Evolutionary conservation across 805 yeast genomes (phyloP), one percentile per base, ranked within the genome.

Genomic region (Wickerhamiella bombiphila): DNA sequence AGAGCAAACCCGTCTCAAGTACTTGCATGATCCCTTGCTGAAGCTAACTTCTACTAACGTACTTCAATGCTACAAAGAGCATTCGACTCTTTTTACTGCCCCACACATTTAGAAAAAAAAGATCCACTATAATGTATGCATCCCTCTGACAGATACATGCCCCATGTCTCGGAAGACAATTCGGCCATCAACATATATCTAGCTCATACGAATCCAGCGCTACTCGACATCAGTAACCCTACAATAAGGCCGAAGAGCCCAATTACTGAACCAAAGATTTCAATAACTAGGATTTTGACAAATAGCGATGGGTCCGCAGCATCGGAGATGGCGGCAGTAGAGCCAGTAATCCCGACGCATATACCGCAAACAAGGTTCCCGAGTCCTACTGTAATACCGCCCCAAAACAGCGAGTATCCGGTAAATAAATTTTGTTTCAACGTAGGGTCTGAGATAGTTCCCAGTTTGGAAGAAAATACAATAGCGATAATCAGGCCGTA

Each of bases 201-300:
- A 24, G 26, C 26, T 17, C 16, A 30, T n/a, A 30, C 33, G 16
- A 30, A 30, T 17, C 33, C 33, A 22, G 97, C 96, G 61, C 83
- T 88, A 47, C 82, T 93, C 31, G 96, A 91, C 96, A 91, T 91
- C 60, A 91, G 70, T 52, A 91, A 72, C 34, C 98, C 98, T 38
- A 91, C 95, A 64, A 91, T 91, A 50, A 91, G 75, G n/a, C 97
- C 98, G 57, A 91, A 80, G 49, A 91, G 73, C 33, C 98, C 98
- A 57, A 91, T 68, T 26, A 91, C 94, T 17, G 94, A 80, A 25
- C 98, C 98, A 55, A 91, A 91, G 66, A 91, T 91, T 68, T 91
- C 98, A 51, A 91, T 79, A 45, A 91, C 98, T 54, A 91, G 72
- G 42, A 91, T 91, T 64, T 91, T 91, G 45, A 91, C 98, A 53